Conservation (phyloP, 352 stramenopile species). For the Nothophytophthora sp. region DNA sequence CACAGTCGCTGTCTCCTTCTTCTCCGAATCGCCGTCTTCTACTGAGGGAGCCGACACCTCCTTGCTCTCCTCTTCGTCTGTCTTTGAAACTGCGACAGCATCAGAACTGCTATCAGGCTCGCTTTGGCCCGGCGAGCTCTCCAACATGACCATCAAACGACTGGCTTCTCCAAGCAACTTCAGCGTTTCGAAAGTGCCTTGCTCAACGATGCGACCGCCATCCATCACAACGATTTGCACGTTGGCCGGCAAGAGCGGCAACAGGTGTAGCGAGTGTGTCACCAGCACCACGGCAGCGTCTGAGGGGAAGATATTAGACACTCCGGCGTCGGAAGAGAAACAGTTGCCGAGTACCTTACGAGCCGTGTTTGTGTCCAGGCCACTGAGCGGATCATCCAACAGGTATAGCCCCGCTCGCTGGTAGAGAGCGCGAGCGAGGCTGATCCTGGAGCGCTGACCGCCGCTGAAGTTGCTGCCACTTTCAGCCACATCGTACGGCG, state of each 20-base stretch:
- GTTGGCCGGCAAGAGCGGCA: constrained; percentile 46
- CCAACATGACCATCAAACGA: constrained; percentile 30
- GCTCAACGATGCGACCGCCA: constrained; percentile 53
- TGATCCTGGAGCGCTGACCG: constrained; percentile 80
- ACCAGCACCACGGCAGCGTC: constrained; percentile 68
- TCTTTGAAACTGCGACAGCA: not conserved
- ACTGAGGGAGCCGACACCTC: too few relatives aligned
- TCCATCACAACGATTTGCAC: constrained; percentile 64
- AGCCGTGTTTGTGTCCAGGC: constrained; percentile 70
- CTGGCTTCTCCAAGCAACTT: constrained; percentile 16
- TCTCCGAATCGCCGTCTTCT: constrained; percentile 3
- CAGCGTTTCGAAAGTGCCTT: constrained; percentile 28
- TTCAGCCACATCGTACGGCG: constrained; percentile 56
- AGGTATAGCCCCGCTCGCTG: constrained; percentile 68
- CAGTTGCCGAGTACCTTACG: constrained; percentile 48
- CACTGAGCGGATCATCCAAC: constrained; percentile 89
- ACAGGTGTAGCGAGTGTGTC: constrained; percentile 73
- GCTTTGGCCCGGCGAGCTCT: constrained; percentile 3
- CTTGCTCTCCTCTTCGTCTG: not conserved
- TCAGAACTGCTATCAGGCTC: not conserved
- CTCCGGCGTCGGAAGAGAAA: constrained; percentile 37
- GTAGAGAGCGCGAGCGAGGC: constrained; percentile 85
- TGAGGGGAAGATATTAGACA: constrained; percentile 48
- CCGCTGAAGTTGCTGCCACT: constrained; percentile 87
- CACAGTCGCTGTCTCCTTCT: too few relatives aligned